Conservation (phyloP, 2,329 filamentous ascomycete species). For the Colletotrichum melonis region DNA sequence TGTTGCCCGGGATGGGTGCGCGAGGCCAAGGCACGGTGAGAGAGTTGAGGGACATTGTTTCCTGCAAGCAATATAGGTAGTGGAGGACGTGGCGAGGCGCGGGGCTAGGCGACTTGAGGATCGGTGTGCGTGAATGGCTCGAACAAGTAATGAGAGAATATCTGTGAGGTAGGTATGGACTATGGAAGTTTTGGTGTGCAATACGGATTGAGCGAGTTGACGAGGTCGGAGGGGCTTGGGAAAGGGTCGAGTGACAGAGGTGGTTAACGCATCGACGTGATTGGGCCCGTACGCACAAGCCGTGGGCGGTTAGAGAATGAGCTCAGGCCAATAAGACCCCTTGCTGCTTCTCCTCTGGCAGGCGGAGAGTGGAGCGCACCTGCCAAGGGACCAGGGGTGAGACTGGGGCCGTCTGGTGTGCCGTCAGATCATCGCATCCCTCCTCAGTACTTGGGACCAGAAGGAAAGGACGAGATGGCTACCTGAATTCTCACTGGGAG, state of each 20-base stretch:
- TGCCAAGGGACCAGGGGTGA: conserved; percentile 33
- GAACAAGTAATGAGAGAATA: not conserved
- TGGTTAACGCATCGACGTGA: conserved; percentile 39
- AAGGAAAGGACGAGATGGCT: not conserved
- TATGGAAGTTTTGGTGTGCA: not conserved
- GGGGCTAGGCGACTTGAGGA: not conserved
- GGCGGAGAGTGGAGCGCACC: conserved; percentile 17
- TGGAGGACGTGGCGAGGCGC: conserved; percentile 4
- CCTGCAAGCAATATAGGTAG: conserved; percentile 21
- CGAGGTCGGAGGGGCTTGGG: conserved; percentile 12
- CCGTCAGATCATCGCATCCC: conserved; percentile 32
- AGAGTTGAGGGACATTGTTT: conserved; percentile 12
- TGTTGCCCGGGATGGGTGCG: conserved; percentile 4
- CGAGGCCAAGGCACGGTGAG: not conserved
- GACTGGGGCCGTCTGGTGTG: conserved; percentile 32
- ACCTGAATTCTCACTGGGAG: not conserved
- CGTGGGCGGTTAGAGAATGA: conserved; percentile 53
- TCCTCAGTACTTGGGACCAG: not conserved
- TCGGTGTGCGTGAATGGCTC: not conserved
- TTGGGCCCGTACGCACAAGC: conserved; percentile 38
- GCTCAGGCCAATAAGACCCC: conserved; percentile 47
- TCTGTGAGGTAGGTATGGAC: conserved; percentile 23
- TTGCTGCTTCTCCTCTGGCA: conserved; percentile 41
- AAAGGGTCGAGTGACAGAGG: conserved; percentile 42
- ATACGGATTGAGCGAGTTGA: not conserved